phyloP scores from a whole-genome alignment of 2,329 filamentous ascomycete species.

The Drechslerella coelobrocha region DNA sequence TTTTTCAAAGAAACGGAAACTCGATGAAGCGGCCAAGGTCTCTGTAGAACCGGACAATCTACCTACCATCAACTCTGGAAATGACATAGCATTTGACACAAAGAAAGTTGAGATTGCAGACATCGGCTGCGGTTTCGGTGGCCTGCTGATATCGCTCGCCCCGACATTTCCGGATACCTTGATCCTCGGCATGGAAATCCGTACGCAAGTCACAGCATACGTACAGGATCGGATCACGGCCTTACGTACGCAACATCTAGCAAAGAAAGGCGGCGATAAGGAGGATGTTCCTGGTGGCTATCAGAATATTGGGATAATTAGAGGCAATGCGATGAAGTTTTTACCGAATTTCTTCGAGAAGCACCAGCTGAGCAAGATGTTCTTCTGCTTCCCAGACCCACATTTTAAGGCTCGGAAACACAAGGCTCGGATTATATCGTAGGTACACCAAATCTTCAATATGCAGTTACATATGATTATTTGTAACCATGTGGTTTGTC shows the following conservation, averaged over 20 bases:
- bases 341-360: slow-evolving; percentile 94
- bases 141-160: slow-evolving; percentile 82
- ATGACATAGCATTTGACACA: slow-evolving; percentile 55
- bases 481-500: too few relatives aligned
- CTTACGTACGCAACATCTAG: slow-evolving; percentile 68
- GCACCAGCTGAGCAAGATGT: slow-evolving; percentile 83
- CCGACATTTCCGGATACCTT: slow-evolving; percentile 81
- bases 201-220: slow-evolving; percentile 85
- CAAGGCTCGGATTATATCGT: slow-evolving; percentile 90
- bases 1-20: slow-evolving; percentile 59
- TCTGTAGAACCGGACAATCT: slow-evolving; percentile 41
- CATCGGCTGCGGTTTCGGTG: slow-evolving; percentile 96
- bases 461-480: too few relatives aligned
- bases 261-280: slow-evolving; percentile 60
- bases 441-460: slow-evolving; percentile 21
- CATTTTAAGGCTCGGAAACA: slow-evolving; percentile 98
- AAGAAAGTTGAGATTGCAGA: slow-evolving; percentile 89
- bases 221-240: slow-evolving; percentile 87
- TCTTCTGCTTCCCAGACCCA: slow-evolving; percentile 97
- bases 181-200: slow-evolving; percentile 92
- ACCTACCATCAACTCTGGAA: slow-evolving; percentile 13
- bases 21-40: slow-evolving; percentile 55
- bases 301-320: slow-evolving; percentile 86
- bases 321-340: slow-evolving; percentile 98
- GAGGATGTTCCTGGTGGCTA: slow-evolving; percentile 63